Evolutionary conservation across 169 alveolate genomes (phyloP).

Genomic region (Plasmodium cynomolgi): DNA sequence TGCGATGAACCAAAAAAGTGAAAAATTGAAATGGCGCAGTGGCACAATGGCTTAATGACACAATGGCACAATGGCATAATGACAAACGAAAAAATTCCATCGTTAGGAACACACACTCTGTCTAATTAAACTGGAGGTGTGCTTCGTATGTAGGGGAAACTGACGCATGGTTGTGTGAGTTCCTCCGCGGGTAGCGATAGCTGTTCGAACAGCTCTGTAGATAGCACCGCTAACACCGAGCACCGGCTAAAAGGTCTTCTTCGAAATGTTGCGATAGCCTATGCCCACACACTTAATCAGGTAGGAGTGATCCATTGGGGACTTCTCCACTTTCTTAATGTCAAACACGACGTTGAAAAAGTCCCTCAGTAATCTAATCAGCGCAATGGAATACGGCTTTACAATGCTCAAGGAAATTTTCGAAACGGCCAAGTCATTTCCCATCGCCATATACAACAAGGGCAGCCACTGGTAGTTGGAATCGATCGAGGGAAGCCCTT

Average conservation of each 20-base stretch:
- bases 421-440: constrained; percentile 61
- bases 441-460: constrained; percentile 62
- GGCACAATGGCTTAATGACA: not conserved
- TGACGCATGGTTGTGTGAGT: not conserved
- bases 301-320: constrained; percentile 67
- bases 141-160: not conserved
- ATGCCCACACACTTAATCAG: constrained; percentile 69
- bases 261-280: constrained; percentile 67
- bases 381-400: constrained; percentile 65
- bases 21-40: not conserved
- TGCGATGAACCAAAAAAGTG: not conserved
- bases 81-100: not conserved
- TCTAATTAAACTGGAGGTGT: not conserved
- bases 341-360: constrained; percentile 72
- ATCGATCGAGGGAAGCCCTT: constrained; percentile 68
- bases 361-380: constrained; percentile 59
- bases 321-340: constrained; percentile 52
- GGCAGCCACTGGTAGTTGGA: constrained; percentile 75
- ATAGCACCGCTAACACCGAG: no score
- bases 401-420: constrained; percentile 31
- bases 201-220: not conserved
- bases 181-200: not conserved
- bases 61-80: not conserved
- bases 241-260: constrained; percentile 41
- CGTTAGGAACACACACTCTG: not conserved